phyloP scores from a whole-genome alignment of 2,329 filamentous ascomycete genomes.

The Graphiopsis chlorocephala region DNA sequence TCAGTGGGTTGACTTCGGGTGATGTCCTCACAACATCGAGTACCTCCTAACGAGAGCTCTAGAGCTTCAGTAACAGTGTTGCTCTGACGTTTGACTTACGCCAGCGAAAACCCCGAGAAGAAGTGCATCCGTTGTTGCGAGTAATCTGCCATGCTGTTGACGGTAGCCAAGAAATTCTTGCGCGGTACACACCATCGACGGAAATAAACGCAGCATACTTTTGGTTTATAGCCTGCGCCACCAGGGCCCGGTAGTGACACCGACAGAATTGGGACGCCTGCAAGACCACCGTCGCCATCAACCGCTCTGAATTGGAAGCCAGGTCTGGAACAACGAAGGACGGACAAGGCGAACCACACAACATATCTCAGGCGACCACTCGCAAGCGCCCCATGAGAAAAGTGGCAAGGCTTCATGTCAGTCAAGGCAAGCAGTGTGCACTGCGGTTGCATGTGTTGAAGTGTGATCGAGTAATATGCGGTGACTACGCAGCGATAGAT shows the following conservation, averaged over 20 bases:
- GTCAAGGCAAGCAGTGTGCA: background rate
- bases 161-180: too few relatives aligned
- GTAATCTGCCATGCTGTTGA: too few relatives aligned
- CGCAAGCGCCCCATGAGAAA: background rate
- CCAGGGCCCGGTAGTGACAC: background rate
- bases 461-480: background rate
- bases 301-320: background rate
- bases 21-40: background rate
- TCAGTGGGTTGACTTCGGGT: background rate
- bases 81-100: background rate
- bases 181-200: too few relatives aligned
- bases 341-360: background rate
- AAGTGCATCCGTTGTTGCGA: too few relatives aligned
- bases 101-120: too few relatives aligned
- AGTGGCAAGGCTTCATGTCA: background rate
- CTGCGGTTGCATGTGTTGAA: background rate
- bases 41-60: too few relatives aligned
- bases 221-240: background rate
- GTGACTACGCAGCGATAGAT: background rate
- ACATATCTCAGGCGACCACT: background rate
- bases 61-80: too few relatives aligned
- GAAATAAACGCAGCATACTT: too few relatives aligned
- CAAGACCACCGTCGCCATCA: background rate
- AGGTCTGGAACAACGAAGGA: background rate
- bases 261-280: background rate